phyloP scores from a whole-genome alignment of 768 basidiomycete species.

The Tulasnella sp. region DNA sequence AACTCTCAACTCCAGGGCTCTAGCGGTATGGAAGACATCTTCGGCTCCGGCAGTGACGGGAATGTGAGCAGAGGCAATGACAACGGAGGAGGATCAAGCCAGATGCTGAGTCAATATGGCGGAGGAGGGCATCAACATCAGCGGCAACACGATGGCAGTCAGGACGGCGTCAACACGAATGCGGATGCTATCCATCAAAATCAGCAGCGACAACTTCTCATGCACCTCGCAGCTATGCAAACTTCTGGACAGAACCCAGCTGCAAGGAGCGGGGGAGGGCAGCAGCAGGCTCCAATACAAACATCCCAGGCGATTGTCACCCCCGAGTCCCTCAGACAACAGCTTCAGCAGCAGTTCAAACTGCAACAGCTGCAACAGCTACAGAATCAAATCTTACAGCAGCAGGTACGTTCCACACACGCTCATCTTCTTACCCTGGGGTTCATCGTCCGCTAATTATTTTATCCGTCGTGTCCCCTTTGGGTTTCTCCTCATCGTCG shows the following conservation, averaged over 20 bases:
- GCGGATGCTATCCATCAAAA: not conserved
- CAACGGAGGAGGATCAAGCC: not conserved
- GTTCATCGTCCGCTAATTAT: not conserved
- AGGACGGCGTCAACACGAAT: not conserved
- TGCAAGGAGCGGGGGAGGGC: not conserved
- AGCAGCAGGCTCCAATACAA: not conserved
- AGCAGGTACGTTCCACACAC: conserved; percentile 51
- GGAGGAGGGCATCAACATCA: not conserved
- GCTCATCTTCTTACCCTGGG: not conserved
- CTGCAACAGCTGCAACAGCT: conserved; percentile 67
- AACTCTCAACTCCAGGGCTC: not conserved
- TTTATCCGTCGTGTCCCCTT: not conserved
- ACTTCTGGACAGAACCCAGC: not conserved
- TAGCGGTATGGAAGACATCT: not conserved
- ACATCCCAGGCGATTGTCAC: conserved; percentile 3
- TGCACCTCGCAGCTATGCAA: not conserved
- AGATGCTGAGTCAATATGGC: not conserved
- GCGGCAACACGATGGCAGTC: not conserved
- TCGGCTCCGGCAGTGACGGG: not conserved
- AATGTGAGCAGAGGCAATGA: not conserved
- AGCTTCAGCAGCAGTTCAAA: conserved; percentile 45
- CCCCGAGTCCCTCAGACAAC: conserved; percentile 20
- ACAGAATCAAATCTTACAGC: conserved; percentile 80
- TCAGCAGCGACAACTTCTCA: not conserved
- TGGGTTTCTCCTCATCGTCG: not conserved